Percentiles rank a stretch among this genome's conserved stretches.
These are phyloP conservation scores for Noccaea caerulescens DNA, from an alignment of 345 rosid species.

Conservation along the genomic window DNA sequence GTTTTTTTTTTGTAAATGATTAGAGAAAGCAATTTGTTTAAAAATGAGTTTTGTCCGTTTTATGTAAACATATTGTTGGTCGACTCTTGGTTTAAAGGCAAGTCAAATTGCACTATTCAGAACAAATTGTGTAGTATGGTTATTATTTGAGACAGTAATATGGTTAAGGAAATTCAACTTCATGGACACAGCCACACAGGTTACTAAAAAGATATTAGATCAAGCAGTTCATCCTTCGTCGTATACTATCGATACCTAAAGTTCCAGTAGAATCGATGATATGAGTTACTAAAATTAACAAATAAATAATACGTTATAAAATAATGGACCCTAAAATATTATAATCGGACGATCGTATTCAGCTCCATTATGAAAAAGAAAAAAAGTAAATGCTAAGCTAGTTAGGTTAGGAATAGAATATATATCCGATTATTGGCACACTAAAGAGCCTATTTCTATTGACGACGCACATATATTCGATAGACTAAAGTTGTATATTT, in stretches of 20 bases:
- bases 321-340: slow-evolving; percentile 13
- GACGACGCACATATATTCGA: slow-evolving; percentile 3
- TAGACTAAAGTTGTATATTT: background rate
- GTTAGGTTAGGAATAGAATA: slow-evolving; percentile 43
- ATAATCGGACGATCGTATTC: slow-evolving; percentile 25
- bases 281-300: background rate
- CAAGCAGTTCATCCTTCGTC: background rate
- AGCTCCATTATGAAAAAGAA: slow-evolving; percentile 31
- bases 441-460: slow-evolving; percentile 3
- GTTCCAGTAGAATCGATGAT: background rate
- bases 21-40: too few species aligned
- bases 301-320: slow-evolving; percentile 2
- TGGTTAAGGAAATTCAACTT: background rate
- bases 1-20: too few species aligned
- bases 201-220: background rate
- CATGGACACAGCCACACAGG: background rate
- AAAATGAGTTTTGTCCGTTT: too few species aligned
- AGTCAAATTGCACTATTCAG: too few species aligned
- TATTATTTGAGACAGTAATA: too few species aligned
- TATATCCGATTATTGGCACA: slow-evolving; percentile 16
- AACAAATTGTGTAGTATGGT: too few species aligned
- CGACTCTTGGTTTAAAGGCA: too few species aligned
- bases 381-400: slow-evolving; percentile 39
- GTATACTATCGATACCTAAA: background rate
- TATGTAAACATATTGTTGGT: too few species aligned